Evolutionary conservation across 129 eudicot genomes (phyloP).

Genomic region (Centaurea solstitialis): DNA sequence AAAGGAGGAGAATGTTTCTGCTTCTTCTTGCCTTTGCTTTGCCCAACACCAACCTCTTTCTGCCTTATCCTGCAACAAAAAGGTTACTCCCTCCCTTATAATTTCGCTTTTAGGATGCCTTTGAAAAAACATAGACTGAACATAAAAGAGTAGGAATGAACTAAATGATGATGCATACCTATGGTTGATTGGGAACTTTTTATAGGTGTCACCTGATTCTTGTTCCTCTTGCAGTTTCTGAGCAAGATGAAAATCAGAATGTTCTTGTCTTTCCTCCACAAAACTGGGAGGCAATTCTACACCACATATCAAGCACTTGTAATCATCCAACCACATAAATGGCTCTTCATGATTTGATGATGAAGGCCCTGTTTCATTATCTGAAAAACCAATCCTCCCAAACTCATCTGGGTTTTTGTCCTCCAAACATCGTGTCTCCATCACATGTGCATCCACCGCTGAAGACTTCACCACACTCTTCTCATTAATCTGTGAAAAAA

Average conservation of each 20-base stretch:
- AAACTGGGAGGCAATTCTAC: slow-evolving; percentile 81
- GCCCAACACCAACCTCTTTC: slow-evolving; percentile 41
- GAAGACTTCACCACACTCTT: slow-evolving; percentile 5
- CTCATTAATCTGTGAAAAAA: slow-evolving; percentile 31
- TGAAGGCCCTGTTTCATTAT: slow-evolving; percentile 48
- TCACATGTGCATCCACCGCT: slow-evolving; percentile 24
- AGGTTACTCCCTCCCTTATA: neutral
- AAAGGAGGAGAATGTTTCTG: slow-evolving; percentile 58
- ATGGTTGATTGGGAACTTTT: slow-evolving; percentile 27
- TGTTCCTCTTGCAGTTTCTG: slow-evolving; percentile 80
- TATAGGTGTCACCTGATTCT: slow-evolving; percentile 41
- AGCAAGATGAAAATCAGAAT: slow-evolving; percentile 89
- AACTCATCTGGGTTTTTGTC: slow-evolving; percentile 23
- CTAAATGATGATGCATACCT: slow-evolving; percentile 38
- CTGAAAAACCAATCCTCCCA: slow-evolving; percentile 9
- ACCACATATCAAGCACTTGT: slow-evolving; percentile 85
- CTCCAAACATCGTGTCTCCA: slow-evolving; percentile 20
- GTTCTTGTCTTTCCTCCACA: slow-evolving; percentile 91
- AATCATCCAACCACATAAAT: slow-evolving; percentile 71
- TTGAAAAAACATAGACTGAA: too few species aligned
- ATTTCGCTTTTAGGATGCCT: neutral
- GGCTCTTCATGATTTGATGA: slow-evolving; percentile 37
- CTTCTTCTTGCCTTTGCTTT: slow-evolving; percentile 62
- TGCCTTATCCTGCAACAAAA: slow-evolving; percentile 41
- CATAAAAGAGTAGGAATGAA: neutral